Conservation (phyloP, 2,329 filamentous ascomycete species). For the Penicillium frequentans region DNA sequence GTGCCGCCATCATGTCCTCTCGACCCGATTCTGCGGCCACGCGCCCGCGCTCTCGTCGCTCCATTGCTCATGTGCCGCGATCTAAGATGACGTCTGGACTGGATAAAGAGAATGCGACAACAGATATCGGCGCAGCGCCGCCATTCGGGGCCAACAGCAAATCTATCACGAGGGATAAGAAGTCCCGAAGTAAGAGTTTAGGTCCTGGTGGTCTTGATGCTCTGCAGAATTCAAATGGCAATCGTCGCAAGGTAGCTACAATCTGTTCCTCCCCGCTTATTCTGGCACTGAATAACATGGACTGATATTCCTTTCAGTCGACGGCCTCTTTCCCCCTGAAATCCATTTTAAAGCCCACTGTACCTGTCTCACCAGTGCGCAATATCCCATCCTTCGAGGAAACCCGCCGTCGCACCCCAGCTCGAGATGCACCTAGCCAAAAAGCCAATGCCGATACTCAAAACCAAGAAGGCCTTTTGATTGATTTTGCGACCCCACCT, state of each 20-base stretch:
- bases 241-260: conserved; percentile 70
- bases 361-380: conserved; percentile 65
- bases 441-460: conserved; percentile 10
- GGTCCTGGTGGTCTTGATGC: conserved; percentile 87
- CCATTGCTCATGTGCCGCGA: conserved; percentile 63
- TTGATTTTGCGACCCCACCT: conserved; percentile 45
- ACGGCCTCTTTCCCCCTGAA: conserved; percentile 48
- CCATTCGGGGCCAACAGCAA: conserved; percentile 24
- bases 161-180: conserved; percentile 53
- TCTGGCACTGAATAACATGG: not conserved
- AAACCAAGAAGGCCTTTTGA: conserved; percentile 36
- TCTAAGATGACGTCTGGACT: conserved; percentile 47
- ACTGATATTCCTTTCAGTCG: conserved; percentile 32
- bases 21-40: conserved; percentile 35
- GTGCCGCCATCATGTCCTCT: conserved; percentile 31
- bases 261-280: conserved; percentile 1
- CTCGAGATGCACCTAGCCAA: conserved; percentile 29
- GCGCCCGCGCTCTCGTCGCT: conserved; percentile 61
- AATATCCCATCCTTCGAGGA: conserved; percentile 63
- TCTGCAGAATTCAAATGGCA: conserved; percentile 71
- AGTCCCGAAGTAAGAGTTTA: conserved; percentile 91
- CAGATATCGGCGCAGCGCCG: conserved; percentile 58
- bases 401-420: conserved; percentile 42
- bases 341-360: conserved; percentile 80
- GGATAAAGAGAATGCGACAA: conserved; percentile 78